Base-by-base conservation (phyloP, 495 filamentous ascomycete species). In the Podospora fimiseda region DNA sequence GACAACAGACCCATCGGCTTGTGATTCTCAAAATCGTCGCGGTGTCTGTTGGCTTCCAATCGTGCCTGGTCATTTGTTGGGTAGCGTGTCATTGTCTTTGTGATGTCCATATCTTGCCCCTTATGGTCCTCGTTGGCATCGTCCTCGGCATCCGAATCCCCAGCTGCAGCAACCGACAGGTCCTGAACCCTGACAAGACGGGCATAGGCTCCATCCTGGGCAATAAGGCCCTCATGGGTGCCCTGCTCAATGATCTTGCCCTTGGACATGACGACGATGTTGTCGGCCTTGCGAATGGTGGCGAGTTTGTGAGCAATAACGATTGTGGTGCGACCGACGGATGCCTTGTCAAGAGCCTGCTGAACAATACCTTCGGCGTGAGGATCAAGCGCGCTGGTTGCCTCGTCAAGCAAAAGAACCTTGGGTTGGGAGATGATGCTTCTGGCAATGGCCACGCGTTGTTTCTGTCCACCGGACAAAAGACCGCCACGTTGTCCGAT, bases 321-420 rank as follows among this genome's bases (percentile, higher is more conserved):
- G 23, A 92, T 84, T 0, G 85, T 89, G 2, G 88, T 92, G 49
- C 85, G 79, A 0, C 79, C 80, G 43, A 78, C 73, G 0, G 84
- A 72, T 58, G 82, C 85, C 38, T 72, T 70, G 46, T 87, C 78
- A 14, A 91, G 72, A 1, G 81, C 79, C 13, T 79, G 74, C 65
- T 90, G 84, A 15, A 91, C 76, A 2, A 81, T 71, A 7, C 74
- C 68, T 51, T 89, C 86, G 55, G 81, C 81, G 16, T 77, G 74
- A 4, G 77, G 74, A 60, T 94, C 89, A 2, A 94, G 70, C 6
- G 87, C 85, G 60, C 79, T 81, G 0, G 88, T 94, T 0, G 85
- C 86, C 60, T 94, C 89, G 57, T 94, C 89, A 14, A 93, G 69
- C n/a, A 95, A 80, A 13, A 95, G 65, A 21, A 95, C 81, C 20